Evolutionary conservation across 192 early-diverging fungal genomes (phyloP).

Genomic region (Allomyces macrogynus): DNA sequence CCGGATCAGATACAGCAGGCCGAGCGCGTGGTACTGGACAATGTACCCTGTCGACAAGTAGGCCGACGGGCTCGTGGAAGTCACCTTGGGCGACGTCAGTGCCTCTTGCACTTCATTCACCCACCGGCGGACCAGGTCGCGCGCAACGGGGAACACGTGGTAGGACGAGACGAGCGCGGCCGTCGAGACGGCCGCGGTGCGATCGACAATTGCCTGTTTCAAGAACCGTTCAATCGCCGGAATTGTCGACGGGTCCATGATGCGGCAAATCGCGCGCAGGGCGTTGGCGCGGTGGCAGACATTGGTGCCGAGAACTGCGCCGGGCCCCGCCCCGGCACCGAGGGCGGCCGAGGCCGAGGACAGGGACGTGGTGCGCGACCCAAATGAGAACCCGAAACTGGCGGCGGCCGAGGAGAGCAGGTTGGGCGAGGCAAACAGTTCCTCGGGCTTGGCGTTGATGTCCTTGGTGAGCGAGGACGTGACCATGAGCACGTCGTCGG

Average conservation of each 20-base stretch:
- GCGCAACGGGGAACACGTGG: constrained; percentile 63
- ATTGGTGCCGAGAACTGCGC: neutral
- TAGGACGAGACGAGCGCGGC: constrained; percentile 79
- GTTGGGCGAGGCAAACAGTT: constrained; percentile 24
- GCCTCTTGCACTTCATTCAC: constrained; percentile 93
- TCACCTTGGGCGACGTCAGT: constrained; percentile 26
- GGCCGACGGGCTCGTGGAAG: constrained; percentile 37
- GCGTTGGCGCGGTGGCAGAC: constrained; percentile 65
- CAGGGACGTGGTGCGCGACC: neutral
- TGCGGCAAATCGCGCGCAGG: constrained; percentile 83
- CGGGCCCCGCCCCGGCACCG: neutral
- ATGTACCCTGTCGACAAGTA: constrained; percentile 53
- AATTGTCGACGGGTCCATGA: constrained; percentile 87
- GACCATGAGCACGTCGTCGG: constrained; percentile 95
- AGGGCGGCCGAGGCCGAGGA: neutral
- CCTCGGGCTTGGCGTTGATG: constrained; percentile 82
- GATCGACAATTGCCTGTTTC: constrained; percentile 93
- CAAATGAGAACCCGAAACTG: neutral
- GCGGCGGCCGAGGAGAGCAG: neutral
- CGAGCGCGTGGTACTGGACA: constrained; percentile 94
- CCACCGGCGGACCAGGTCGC: constrained; percentile 91
- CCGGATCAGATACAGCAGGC: constrained; percentile 79
- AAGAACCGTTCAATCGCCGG: constrained; percentile 88
- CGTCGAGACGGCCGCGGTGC: constrained; percentile 65
- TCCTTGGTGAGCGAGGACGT: constrained; percentile 88